Percentiles rank a stretch among this genome's conserved stretches.
Conservation (phyloP, 805 yeast species). For the Candida cerambycidarum region DNA sequence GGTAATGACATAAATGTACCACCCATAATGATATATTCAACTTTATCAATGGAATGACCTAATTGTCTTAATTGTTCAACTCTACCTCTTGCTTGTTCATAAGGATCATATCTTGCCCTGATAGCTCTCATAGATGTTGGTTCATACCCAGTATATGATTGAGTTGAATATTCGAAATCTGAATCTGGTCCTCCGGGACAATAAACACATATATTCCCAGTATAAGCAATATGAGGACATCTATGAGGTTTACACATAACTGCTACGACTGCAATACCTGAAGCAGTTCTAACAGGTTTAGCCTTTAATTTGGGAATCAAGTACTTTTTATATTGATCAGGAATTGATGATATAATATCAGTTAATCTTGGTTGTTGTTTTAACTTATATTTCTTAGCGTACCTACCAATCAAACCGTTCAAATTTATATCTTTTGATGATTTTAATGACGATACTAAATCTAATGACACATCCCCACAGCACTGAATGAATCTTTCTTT, state of each 20-base stretch:
- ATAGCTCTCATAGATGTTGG: constrained; percentile 99
- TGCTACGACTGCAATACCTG: constrained; percentile 98
- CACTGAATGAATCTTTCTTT: constrained; percentile 90
- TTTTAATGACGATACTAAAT: constrained; percentile 74
- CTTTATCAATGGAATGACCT: constrained; percentile 96
- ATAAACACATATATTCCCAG: constrained; percentile 97
- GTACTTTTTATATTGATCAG: constrained; percentile 92
- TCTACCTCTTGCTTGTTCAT: constrained; percentile 97
- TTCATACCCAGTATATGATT: constrained; percentile 97
- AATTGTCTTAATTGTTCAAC: constrained; percentile 92
- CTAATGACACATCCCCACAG: constrained; percentile 88
- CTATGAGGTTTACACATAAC: constrained; percentile 99
- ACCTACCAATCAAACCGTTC: constrained; percentile 82
- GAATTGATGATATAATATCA: constrained; percentile 91
- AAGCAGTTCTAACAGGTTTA: constrained; percentile 98
- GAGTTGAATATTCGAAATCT: constrained; percentile 96
- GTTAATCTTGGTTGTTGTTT: constrained; percentile 92
- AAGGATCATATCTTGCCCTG: constrained; percentile 96
- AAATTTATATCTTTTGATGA: constrained; percentile 78
- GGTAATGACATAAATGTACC: constrained; percentile 98
- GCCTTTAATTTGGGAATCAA: constrained; percentile 92
- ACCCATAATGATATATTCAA: constrained; percentile 97
- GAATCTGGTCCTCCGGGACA: constrained; percentile 99
- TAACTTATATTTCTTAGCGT: constrained; percentile 86
- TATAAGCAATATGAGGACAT: constrained; percentile 98